A percentile compares a stretch with the other conserved stretches of the same genome.
Evolutionary conservation across 208 protist species (phyloP).

Genomic region (Trypanosoma platydactyli): DNA sequence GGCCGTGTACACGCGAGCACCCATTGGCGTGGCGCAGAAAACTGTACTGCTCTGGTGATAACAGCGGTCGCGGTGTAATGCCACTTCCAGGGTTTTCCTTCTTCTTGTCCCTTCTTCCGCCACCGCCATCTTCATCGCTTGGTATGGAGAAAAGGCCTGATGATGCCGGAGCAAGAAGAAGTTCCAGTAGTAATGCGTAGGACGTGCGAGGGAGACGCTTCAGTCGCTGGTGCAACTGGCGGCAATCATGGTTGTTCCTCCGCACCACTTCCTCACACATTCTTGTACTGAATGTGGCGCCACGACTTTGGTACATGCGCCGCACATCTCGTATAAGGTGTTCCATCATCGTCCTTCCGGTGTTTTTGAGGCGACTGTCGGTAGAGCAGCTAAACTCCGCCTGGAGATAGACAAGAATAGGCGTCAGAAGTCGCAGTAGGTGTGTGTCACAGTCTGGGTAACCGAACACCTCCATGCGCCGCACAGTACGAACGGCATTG

Average conservation of each 20-base stretch:
- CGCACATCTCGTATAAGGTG: conserved; percentile 50
- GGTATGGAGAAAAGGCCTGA: conserved; percentile 45
- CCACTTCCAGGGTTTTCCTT: neutral
- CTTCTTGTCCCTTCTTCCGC: neutral
- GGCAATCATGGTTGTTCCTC: conserved; percentile 46
- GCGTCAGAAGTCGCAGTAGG: conserved; percentile 63
- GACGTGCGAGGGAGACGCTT: conserved; percentile 43
- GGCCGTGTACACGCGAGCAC: conserved; percentile 52
- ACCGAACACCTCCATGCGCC: conserved; percentile 45
- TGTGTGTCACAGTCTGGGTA: conserved; percentile 75
- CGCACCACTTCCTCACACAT: conserved; percentile 61
- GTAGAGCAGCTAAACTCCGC: conserved; percentile 64
- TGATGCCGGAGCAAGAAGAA: conserved; percentile 68
- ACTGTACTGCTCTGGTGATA: conserved; percentile 55
- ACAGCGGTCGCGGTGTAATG: neutral
- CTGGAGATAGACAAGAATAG: conserved; percentile 71
- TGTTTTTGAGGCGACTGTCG: conserved; percentile 43
- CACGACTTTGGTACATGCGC: conserved; percentile 33
- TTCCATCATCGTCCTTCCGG: conserved; percentile 63
- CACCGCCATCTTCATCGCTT: neutral
- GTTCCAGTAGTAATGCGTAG: conserved; percentile 59
- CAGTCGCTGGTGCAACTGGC: conserved; percentile 40
- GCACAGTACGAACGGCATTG: conserved; percentile 61
- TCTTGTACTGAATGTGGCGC: conserved; percentile 34
- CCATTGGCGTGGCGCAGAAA: conserved; percentile 83